phyloP scores from a whole-genome alignment of 2,329 filamentous ascomycete genomes.

The Penicillium sclerotigenum region DNA sequence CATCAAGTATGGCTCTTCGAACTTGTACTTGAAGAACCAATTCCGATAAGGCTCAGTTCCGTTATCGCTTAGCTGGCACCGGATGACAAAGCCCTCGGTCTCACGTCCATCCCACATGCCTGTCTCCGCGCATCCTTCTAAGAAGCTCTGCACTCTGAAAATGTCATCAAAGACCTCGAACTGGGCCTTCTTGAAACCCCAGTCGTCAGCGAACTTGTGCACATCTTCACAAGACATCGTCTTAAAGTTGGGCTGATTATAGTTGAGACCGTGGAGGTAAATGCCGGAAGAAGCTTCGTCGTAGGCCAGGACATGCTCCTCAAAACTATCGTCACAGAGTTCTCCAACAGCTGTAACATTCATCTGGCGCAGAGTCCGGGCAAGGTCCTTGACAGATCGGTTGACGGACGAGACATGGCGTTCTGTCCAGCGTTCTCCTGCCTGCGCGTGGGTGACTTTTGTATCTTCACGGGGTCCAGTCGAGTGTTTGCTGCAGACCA shows the following conservation, averaged over 20 bases:
- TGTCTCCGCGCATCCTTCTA: conserved; percentile 81
- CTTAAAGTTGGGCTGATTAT: conserved; percentile 87
- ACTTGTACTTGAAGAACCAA: conserved; percentile 99
- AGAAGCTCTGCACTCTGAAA: conserved; percentile 69
- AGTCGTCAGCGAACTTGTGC: conserved; percentile 81
- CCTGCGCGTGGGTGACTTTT: conserved; percentile 75
- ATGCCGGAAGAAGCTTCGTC: conserved; percentile 77
- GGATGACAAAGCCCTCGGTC: conserved; percentile 94
- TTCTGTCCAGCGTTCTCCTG: conserved; percentile 78
- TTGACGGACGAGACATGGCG: conserved; percentile 73
- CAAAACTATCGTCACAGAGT: conserved; percentile 91
- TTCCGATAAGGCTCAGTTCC: conserved; percentile 63
- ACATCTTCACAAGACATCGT: conserved; percentile 83
- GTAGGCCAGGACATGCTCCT: conserved; percentile 95
- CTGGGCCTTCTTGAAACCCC: conserved; percentile 90
- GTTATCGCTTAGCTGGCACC: conserved; percentile 66
- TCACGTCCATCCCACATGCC: conserved; percentile 88
- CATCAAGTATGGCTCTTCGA: conserved; percentile 97
- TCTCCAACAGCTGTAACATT: conserved; percentile 96
- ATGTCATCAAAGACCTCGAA: conserved; percentile 75
- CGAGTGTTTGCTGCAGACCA: conserved; percentile 99
- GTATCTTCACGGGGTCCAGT: conserved; percentile 74
- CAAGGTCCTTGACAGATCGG: conserved; percentile 74
- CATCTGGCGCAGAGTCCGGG: conserved; percentile 68
- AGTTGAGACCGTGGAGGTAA: conserved; percentile 93